Conservation (phyloP, 768 basidiomycete genomes). For the Leccinum barrowsii region DNA sequence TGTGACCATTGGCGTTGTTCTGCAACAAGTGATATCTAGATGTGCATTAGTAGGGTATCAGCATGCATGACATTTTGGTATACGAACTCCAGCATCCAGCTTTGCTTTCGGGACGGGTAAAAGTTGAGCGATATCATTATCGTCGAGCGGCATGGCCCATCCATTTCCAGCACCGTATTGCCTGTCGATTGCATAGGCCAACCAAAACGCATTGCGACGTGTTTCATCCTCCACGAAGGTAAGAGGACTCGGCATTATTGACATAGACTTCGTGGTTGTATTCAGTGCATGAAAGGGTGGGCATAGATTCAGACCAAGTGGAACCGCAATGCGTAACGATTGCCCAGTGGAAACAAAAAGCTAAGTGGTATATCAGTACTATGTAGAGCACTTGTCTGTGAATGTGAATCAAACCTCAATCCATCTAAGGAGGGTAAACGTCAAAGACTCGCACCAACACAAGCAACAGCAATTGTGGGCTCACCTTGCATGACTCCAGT, state of each 20-base stretch:
- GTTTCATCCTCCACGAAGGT: slow-evolving; percentile 67
- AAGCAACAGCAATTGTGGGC: slow-evolving; percentile 10
- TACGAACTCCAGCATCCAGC: slow-evolving; percentile 58
- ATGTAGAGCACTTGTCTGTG: neutral
- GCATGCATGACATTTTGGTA: neutral
- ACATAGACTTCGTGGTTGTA: slow-evolving; percentile 52
- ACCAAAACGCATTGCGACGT: slow-evolving; percentile 70
- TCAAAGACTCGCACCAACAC: neutral
- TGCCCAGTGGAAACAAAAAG: slow-evolving; percentile 58
- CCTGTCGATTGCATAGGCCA: slow-evolving; percentile 67
- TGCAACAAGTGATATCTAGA: slow-evolving; percentile 45
- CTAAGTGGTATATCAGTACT: slow-evolving; percentile 32
- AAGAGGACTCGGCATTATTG: slow-evolving; percentile 56
- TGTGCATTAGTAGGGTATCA: slow-evolving; percentile 5
- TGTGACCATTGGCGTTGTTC: slow-evolving; percentile 67
- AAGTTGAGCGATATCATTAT: slow-evolving; percentile 69
- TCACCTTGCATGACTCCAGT: slow-evolving; percentile 69
- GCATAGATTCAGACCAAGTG: slow-evolving; percentile 67
- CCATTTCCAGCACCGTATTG: slow-evolving; percentile 65
- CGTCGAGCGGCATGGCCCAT: slow-evolving; percentile 69
- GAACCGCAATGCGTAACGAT: slow-evolving; percentile 55
- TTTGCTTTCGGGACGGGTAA: slow-evolving; percentile 60
- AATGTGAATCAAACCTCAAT: slow-evolving; percentile 50
- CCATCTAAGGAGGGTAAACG: slow-evolving; percentile 46
- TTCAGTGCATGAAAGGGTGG: slow-evolving; percentile 65